Evolutionary conservation across 345 rosid genomes (phyloP).

Genomic region (Salix udensis): DNA sequence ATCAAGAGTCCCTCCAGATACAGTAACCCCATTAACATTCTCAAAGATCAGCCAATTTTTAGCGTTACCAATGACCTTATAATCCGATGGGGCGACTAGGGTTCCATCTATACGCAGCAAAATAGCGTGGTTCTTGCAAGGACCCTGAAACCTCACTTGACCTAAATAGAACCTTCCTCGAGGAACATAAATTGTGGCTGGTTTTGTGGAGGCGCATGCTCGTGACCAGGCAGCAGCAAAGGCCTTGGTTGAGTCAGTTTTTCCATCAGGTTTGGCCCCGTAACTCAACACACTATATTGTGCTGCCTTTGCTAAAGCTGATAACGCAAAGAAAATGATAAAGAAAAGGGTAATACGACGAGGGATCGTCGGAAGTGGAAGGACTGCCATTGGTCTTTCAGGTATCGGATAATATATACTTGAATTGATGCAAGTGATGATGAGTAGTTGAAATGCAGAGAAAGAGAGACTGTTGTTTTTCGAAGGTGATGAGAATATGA

Average conservation of each 20-base stretch:
- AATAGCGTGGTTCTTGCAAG: conserved; percentile 47
- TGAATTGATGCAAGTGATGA: no score
- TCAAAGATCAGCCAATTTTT: conserved; percentile 53
- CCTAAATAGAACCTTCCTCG: conserved; percentile 35
- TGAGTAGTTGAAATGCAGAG: no score
- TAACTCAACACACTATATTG: conserved; percentile 1
- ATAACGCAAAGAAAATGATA: not conserved
- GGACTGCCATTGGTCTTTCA: not conserved
- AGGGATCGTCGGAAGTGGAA: not conserved
- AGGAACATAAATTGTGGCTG: conserved; percentile 12
- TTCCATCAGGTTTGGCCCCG: conserved; percentile 18
- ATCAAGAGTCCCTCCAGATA: conserved; percentile 50
- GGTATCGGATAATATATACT: no score
- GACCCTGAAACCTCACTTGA: conserved; percentile 46
- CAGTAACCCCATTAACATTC: conserved; percentile 40
- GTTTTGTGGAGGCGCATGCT: conserved; percentile 10
- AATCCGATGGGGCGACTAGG: conserved; percentile 51
- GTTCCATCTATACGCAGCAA: conserved; percentile 42
- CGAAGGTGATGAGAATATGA: no score
- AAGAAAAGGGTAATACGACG: not conserved
- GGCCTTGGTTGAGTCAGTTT: conserved; percentile 15
- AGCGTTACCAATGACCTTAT: conserved; percentile 28
- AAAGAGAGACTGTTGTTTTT: no score
- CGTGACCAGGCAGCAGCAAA: conserved; percentile 15
- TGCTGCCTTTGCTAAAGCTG: not conserved